Evolutionary conservation across 2,329 filamentous ascomycete species (phyloP).

Genomic region (Microdochium nivale): DNA sequence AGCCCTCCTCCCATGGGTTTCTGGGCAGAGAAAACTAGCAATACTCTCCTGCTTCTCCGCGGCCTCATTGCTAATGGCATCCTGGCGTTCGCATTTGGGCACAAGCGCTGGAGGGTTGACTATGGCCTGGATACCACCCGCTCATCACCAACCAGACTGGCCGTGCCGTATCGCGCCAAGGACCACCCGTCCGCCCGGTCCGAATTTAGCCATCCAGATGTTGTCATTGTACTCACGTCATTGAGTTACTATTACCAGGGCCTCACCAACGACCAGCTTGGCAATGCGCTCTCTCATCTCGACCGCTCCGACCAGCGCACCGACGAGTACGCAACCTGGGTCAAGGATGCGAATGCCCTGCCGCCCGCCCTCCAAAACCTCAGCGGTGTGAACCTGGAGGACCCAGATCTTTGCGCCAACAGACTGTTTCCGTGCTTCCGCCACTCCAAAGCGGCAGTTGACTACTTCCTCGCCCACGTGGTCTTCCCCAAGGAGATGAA

Average conservation of each 20-base stretch:
- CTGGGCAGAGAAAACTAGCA: conserved; percentile 23
- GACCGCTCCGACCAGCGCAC: conserved; percentile 40
- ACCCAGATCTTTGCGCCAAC: conserved; percentile 35
- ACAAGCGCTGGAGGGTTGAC: conserved; percentile 58
- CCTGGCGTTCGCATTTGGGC: conserved; percentile 39
- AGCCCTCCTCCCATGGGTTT: conserved; percentile 16
- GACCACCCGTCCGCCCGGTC: conserved; percentile 44
- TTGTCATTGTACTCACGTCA: conserved; percentile 45
- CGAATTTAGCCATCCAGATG: conserved; percentile 56
- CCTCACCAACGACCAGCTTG: conserved; percentile 39
- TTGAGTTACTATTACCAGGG: conserved; percentile 50
- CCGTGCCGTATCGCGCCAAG: conserved; percentile 53
- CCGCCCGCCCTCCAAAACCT: conserved; percentile 29
- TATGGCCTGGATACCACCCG: conserved; percentile 45
- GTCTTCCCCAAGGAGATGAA: conserved; percentile 55
- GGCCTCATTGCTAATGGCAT: conserved; percentile 49
- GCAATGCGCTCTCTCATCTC: conserved; percentile 36
- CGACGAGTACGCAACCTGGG: conserved; percentile 43
- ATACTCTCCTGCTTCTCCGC: conserved; percentile 36
- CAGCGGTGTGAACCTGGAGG: conserved; percentile 48
- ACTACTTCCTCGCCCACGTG: conserved; percentile 52
- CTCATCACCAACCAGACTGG: conserved; percentile 32
- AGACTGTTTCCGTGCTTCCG: conserved; percentile 45
- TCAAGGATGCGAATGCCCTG: conserved; percentile 22
- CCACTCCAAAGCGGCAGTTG: conserved; percentile 42